Evolutionary conservation across 495 filamentous ascomycete genomes (phyloP).

Genomic region (Extremus antarcticus): DNA sequence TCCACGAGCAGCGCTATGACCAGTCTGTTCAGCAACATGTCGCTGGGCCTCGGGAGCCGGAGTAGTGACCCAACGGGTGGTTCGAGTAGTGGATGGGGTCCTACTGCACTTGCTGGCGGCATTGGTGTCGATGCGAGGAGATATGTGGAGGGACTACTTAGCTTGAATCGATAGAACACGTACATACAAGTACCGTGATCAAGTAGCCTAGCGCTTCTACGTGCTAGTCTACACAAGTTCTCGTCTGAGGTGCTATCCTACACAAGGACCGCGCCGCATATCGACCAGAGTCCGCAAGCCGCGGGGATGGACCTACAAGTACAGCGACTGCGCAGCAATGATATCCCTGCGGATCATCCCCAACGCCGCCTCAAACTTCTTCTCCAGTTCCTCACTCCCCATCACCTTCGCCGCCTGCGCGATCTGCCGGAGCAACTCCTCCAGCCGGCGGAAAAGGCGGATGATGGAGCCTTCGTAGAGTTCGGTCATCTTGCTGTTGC

Average conservation of each 20-base stretch:
- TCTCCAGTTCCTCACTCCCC: slow-evolving; percentile 85
- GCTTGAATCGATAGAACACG: slow-evolving; percentile 49
- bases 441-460: slow-evolving; percentile 85
- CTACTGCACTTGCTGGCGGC: slow-evolving; percentile 64
- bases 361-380: slow-evolving; percentile 77
- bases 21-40: slow-evolving; percentile 18
- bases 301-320: slow-evolving; percentile 55
- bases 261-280: too few species aligned
- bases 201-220: too few species aligned
- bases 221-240: too few species aligned
- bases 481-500: slow-evolving; percentile 84
- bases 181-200: too few species aligned
- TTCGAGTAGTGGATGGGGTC: slow-evolving; percentile 38
- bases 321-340: slow-evolving; percentile 84
- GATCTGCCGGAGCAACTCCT: slow-evolving; percentile 94
- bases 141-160: slow-evolving; percentile 77
- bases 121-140: slow-evolving; percentile 76
- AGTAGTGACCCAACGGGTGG: slow-evolving; percentile 18
- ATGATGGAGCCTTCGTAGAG: slow-evolving; percentile 95
- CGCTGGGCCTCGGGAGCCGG: slow-evolving; percentile 5
- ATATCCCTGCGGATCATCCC: slow-evolving; percentile 81
- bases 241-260: too few species aligned
- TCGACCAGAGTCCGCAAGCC: too few species aligned
- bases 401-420: slow-evolving; percentile 94
- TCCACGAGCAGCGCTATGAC: slow-evolving; percentile 19